Evolutionary conservation across 257 asterid genomes (phyloP).

Genomic region (Buddleja alternifolia): DNA sequence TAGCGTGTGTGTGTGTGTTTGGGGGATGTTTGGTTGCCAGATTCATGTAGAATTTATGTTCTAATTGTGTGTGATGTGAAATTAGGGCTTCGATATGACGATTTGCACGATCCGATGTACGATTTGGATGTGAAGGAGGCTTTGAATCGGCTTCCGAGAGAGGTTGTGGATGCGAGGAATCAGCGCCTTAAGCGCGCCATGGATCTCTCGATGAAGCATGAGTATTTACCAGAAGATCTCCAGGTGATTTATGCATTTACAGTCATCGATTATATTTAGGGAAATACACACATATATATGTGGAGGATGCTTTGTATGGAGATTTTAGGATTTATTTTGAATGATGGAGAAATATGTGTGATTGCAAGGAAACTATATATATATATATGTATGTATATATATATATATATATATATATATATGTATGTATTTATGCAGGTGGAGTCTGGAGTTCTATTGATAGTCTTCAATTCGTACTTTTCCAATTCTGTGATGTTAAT

Average conservation of each 20-base stretch:
- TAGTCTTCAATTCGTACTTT: background rate
- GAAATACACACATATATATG: background rate
- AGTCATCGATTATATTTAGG: background rate
- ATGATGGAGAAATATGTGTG: background rate
- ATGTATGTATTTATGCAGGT: background rate
- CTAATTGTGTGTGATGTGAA: constrained; percentile 19
- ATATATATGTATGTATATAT: no score
- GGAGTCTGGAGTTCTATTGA: background rate
- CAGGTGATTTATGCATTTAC: constrained; percentile 51
- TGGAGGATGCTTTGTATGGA: background rate
- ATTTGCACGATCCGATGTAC: constrained; percentile 77
- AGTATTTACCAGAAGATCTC: constrained; percentile 64
- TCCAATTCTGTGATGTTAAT: no score
- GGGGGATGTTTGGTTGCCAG: constrained; percentile 6
- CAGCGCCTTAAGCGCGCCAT: constrained; percentile 87
- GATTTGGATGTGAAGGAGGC: constrained; percentile 93
- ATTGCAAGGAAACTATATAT: constrained; percentile 1
- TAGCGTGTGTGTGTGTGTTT: background rate
- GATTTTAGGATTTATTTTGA: background rate
- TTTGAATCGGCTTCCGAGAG: constrained; percentile 79
- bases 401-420: no score
- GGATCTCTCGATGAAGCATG: constrained; percentile 93
- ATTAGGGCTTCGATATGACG: constrained; percentile 86
- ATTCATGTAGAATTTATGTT: background rate
- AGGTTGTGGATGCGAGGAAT: constrained; percentile 83